Base-by-base conservation (phyloP, 805 yeast genomes). In the Hanseniaspora jakobsenii region DNA sequence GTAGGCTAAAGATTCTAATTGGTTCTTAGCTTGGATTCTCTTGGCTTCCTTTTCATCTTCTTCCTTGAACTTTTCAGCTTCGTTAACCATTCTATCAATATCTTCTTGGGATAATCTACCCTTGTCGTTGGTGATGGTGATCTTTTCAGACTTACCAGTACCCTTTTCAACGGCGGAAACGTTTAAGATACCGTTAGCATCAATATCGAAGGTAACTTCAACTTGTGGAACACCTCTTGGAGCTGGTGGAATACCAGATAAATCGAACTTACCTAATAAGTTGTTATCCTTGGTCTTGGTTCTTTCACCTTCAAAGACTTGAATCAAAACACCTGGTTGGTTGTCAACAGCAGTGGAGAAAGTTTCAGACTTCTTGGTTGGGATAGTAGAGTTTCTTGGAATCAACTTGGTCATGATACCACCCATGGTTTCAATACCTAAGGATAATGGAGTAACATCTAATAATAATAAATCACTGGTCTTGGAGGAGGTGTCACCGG, bases 381-480 rank as follows among this genome's bases (percentile, higher is more conserved):
- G 98, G 58, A 89, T 86, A 52, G 97, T 87, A 50, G 96, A 81
- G 82, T 89, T 89, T 77, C 98, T 82, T 72, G 95, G 95, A 61
- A 89, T 89, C 72, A 89, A 82, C 72, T 85, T 85, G 69, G 97
- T 87, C 95, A 89, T 87, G 70, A 87, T 91, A 81, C 97, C 97
- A 78, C 98, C 97, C 66, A 96, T 95, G 61, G 96, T 89, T 75
- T 89, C 97, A 69, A 89, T 89, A 81, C 98, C 98, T 60, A 89
- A 69, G 50, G 97, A 87, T 65, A 89, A 78, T 68, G 98, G 97
- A 65, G 96, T 94, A 68, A 89, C 98, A 78, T 89, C 98, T 66
- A 91, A 81, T 65, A 89, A 78, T 65, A 91, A 76, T 66, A 87
- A 73, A 66, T 87, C 97, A 73, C 89, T 95, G 54, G 96, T 89